Evolutionary conservation across 164 flowering plant genomes (phyloP).

Genomic region (Piper longum): DNA sequence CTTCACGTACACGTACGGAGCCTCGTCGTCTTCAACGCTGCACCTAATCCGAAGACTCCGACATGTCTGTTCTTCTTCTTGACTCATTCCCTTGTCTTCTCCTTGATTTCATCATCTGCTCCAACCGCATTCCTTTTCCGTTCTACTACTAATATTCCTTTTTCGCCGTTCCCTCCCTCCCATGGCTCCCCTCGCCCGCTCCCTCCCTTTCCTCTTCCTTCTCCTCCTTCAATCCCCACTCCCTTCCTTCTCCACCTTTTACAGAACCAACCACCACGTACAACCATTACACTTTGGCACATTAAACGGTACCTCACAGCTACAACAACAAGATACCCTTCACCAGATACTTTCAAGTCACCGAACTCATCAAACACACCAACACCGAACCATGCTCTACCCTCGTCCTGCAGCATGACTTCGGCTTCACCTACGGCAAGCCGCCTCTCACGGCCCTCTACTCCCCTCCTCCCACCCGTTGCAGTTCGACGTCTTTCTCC

Average conservation of each 20-base stretch:
- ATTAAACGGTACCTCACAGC: neutral
- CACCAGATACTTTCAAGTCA: neutral
- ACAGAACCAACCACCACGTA: neutral
- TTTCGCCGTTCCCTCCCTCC: too few relatives aligned
- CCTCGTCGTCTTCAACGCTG: too few relatives aligned
- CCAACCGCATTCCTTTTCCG: too few relatives aligned
- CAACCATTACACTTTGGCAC: neutral
- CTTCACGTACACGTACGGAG: too few relatives aligned
- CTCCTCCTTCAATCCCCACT: constrained; percentile 1
- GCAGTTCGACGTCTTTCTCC: constrained; percentile 35
- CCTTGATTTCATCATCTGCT: too few relatives aligned
- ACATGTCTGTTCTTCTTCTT: too few relatives aligned
- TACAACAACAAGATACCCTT: constrained; percentile 33
- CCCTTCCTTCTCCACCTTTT: neutral
- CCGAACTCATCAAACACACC: constrained; percentile 44
- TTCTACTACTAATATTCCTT: too few relatives aligned
- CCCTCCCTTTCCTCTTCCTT: neutral
- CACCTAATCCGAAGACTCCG: too few relatives aligned
- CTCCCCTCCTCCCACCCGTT: constrained; percentile 34
- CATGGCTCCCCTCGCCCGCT: neutral
- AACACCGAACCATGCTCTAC: constrained; percentile 37
- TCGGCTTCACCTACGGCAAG: constrained; percentile 43
- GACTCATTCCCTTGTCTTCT: too few relatives aligned
- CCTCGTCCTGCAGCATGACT: constrained; percentile 42
- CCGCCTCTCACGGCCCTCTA: constrained; percentile 48